Percentiles rank a stretch among this genome's conserved stretches.
Evolutionary conservation across 441 rosid species (phyloP).

Genomic region (Capsella rubella): DNA sequence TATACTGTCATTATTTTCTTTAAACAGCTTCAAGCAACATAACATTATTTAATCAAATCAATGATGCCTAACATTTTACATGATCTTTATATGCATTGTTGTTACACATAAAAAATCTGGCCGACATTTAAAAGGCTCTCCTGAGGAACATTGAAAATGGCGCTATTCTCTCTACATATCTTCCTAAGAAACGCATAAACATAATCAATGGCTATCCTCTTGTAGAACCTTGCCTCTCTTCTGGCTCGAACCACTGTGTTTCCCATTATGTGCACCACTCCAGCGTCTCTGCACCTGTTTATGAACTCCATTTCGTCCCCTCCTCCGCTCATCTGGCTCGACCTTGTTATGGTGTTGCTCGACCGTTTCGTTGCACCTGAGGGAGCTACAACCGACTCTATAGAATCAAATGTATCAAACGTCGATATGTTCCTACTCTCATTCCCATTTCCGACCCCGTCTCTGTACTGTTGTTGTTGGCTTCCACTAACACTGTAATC

Average conservation of each 20-base stretch:
- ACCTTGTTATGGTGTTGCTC: slow-evolving; percentile 51
- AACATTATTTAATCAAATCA: slow-evolving; percentile 3
- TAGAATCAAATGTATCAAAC: slow-evolving; percentile 56
- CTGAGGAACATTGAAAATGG: slow-evolving; percentile 87
- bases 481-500: slow-evolving; percentile 76
- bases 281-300: slow-evolving; percentile 72
- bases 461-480: slow-evolving; percentile 53
- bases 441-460: slow-evolving; percentile 44
- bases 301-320: slow-evolving; percentile 73
- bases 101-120: slow-evolving; percentile 74
- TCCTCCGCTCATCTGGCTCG: slow-evolving; percentile 55
- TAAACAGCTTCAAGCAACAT: slow-evolving; percentile 1
- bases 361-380: slow-evolving; percentile 37
- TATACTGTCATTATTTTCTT: neutral
- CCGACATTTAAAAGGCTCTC: slow-evolving; percentile 92
- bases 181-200: slow-evolving; percentile 91
- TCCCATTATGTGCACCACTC: slow-evolving; percentile 93
- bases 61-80: slow-evolving; percentile 22
- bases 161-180: slow-evolving; percentile 90
- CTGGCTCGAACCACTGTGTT: slow-evolving; percentile 83
- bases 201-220: slow-evolving; percentile 85
- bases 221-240: slow-evolving; percentile 71
- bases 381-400: slow-evolving; percentile 52
- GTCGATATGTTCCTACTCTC: slow-evolving; percentile 34
- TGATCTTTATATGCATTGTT: neutral